These are phyloP conservation scores for Epichloe uncinata DNA, from an alignment of 2,329 filamentous ascomycete species.

Conservation along the genomic window DNA sequence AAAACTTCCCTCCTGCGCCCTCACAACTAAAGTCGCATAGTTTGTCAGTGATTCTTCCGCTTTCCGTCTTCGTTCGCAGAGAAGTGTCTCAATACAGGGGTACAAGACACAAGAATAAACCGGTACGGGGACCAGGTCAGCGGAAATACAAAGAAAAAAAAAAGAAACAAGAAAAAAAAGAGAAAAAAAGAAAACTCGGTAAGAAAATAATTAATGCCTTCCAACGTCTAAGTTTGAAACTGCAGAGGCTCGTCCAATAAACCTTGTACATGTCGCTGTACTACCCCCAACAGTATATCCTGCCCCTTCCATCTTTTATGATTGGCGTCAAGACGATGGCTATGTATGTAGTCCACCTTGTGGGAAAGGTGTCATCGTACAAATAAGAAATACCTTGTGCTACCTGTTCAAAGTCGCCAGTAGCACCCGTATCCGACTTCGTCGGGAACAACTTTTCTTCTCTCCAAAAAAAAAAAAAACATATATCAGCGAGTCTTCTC, in stretches of 20 bases:
- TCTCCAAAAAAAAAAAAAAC: neutral
- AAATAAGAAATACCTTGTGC: conserved; percentile 2
- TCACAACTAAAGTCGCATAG: neutral
- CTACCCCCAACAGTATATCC: neutral
- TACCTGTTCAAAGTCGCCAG: neutral
- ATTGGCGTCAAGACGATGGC: neutral
- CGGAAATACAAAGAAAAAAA: neutral
- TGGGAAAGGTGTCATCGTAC: neutral
- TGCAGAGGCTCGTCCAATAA: conserved; percentile 1
- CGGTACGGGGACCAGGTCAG: neutral
- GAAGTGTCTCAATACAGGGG: neutral
- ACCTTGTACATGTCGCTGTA: conserved; percentile 3
- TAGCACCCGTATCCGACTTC: neutral
- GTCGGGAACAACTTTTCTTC: neutral
- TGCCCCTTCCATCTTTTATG: neutral
- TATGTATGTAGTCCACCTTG: neutral
- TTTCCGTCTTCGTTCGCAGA: neutral
- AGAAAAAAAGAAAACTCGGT: conserved; percentile 1
- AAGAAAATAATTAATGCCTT: conserved; percentile 3
- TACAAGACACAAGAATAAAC: neutral
- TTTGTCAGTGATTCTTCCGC: neutral
- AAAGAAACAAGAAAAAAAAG: conserved; percentile 1
- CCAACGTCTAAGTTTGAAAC: conserved; percentile 3
- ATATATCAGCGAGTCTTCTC: neutral
- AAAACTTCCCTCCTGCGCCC: conserved; percentile 1